Conservation (phyloP, 1,139 yeast genomes). For the Suhomyces bokatorum region DNA sequence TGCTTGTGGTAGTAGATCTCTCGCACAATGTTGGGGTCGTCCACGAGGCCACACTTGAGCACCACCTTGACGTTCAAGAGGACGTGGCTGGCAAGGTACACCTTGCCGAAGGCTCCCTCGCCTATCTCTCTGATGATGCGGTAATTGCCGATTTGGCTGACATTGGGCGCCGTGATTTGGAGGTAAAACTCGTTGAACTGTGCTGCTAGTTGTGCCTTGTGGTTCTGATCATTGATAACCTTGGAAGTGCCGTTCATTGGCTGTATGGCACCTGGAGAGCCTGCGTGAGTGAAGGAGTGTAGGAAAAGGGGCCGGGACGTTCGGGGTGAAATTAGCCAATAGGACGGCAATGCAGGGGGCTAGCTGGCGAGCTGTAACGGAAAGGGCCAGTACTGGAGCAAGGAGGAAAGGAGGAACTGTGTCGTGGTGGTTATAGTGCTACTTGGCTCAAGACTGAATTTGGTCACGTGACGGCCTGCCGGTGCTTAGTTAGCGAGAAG, state of each 20-base stretch:
- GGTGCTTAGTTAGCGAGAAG: background rate
- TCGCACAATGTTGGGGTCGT: conserved; percentile 86
- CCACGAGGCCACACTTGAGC: conserved; percentile 77
- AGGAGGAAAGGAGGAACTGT: background rate
- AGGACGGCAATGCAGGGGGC: too few species aligned
- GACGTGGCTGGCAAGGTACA: conserved; percentile 77
- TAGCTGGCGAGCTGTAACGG: too few species aligned
- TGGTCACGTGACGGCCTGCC: conserved; percentile 1
- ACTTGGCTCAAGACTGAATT: conserved; percentile 1
- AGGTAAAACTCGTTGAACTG: conserved; percentile 64
- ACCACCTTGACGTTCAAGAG: conserved; percentile 78
- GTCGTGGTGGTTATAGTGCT: conserved; percentile 4
- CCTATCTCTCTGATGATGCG: conserved; percentile 71
- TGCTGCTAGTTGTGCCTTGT: conserved; percentile 53
- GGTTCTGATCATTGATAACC: conserved; percentile 30
- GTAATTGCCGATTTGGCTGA: conserved; percentile 76
- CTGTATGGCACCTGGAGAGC: background rate
- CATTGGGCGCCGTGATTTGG: conserved; percentile 51
- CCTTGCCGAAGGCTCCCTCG: conserved; percentile 91
- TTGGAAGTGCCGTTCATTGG: conserved; percentile 21
- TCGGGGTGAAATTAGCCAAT: background rate
- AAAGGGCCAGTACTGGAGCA: too few species aligned
- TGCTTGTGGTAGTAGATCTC: conserved; percentile 90
- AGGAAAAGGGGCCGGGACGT: background rate
- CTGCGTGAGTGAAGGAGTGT: background rate